phyloP scores from a whole-genome alignment of 1,284 basidiomycete genomes.

The Moesziomyces parantarcticus region DNA sequence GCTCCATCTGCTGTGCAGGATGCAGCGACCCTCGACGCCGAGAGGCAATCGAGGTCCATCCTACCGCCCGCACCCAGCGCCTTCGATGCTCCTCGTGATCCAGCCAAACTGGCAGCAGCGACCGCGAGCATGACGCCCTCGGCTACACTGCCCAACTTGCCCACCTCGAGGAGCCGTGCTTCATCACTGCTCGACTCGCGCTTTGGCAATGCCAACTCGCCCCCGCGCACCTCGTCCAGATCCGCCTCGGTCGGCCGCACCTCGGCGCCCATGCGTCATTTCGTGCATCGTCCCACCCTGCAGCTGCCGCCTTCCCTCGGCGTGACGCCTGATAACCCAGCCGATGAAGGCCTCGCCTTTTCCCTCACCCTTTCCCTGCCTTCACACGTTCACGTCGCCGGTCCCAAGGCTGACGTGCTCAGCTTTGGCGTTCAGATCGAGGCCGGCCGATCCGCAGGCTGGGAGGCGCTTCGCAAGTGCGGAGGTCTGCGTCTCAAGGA shows the following conservation, averaged over 20 bases:
- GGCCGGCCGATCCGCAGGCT: conserved; percentile 54
- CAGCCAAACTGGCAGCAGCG: conserved; percentile 46
- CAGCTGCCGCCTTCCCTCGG: conserved; percentile 56
- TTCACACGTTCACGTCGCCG: conserved; percentile 60
- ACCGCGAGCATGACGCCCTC: conserved; percentile 22
- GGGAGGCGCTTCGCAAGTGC: conserved; percentile 52
- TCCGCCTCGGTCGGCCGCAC: conserved; percentile 19
- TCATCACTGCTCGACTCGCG: conserved; percentile 30
- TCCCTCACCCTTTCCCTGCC: conserved; percentile 64
- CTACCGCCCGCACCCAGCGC: conserved; percentile 45
- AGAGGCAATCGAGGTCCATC: conserved; percentile 12
- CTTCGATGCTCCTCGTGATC: conserved; percentile 45
- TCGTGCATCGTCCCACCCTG: conserved; percentile 61
- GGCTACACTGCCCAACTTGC: conserved; percentile 34
- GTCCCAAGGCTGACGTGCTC: conserved; percentile 55
- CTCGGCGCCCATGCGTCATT: conserved; percentile 61
- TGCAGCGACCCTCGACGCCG: background rate
- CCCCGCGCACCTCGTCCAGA: conserved; percentile 45
- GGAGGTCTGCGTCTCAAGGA: conserved; percentile 65
- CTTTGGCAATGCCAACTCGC: conserved; percentile 38
- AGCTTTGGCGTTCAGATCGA: conserved; percentile 67
- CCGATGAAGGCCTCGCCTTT: conserved; percentile 55
- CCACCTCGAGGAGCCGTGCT: conserved; percentile 24
- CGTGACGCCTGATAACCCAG: conserved; percentile 39
- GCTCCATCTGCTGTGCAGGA: background rate